These are phyloP conservation scores for Rhizodiscina lignyota DNA, from an alignment of 495 filamentous ascomycete species.

Conservation along the genomic window DNA sequence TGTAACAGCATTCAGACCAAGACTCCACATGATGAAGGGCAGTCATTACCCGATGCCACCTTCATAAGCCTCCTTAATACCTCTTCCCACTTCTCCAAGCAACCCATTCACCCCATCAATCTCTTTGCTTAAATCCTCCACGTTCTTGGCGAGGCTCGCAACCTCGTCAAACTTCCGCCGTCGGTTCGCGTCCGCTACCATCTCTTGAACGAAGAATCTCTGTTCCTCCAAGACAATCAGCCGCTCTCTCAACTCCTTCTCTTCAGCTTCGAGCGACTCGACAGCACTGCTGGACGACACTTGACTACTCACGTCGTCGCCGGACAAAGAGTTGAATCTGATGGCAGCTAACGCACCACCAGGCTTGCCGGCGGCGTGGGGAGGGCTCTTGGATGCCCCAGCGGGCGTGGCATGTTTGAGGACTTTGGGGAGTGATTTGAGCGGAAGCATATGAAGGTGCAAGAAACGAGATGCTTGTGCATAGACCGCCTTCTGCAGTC, in stretches of 20 bases:
- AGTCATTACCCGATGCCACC: too few species aligned
- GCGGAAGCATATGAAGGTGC: conserved; percentile 78
- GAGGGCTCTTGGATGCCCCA: conserved; percentile 2
- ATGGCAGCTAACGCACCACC: conserved; percentile 39
- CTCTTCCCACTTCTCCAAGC: conserved; percentile 38
- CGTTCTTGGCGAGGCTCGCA: conserved; percentile 55
- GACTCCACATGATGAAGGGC: too few species aligned
- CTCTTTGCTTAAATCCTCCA: conserved; percentile 72
- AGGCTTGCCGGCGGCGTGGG: conserved; percentile 22
- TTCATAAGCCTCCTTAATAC: too few species aligned
- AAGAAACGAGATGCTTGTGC: conserved; percentile 71
- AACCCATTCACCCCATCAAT: conserved; percentile 48
- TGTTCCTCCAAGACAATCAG: conserved; percentile 91
- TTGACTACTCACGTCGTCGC: conserved; percentile 30
- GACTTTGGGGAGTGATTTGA: conserved; percentile 72
- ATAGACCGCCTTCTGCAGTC: conserved; percentile 72
- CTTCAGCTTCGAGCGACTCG: conserved; percentile 64
- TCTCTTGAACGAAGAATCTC: conserved; percentile 74
- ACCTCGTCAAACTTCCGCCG: conserved; percentile 84
- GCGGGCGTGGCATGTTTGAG: conserved; percentile 50
- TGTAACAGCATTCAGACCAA: too few species aligned
- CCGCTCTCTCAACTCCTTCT: conserved; percentile 68
- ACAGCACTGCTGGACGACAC: conserved; percentile 24
- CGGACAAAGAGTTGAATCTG: conserved; percentile 35
- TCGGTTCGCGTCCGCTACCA: conserved; percentile 70